phyloP scores from a whole-genome alignment of 1,139 yeast species.

The Candida neerlandica region DNA sequence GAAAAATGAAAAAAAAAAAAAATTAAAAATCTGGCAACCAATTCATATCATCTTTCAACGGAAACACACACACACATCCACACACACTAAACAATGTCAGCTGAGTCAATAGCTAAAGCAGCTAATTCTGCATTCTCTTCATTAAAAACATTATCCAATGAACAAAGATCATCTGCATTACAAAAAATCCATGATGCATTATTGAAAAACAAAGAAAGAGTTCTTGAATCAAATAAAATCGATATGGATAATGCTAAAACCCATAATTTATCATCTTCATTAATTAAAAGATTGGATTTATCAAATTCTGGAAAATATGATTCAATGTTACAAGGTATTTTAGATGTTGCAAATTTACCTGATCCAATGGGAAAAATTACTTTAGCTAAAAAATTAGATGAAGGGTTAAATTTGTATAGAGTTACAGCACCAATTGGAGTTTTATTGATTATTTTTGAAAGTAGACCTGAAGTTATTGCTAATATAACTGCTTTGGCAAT shows the following conservation, averaged over 20 bases:
- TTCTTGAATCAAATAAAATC: constrained; percentile 68
- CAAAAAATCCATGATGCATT: constrained; percentile 72
- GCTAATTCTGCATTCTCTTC: constrained; percentile 81
- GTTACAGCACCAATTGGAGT: constrained; percentile 96
- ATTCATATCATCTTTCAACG: background rate
- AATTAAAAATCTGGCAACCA: background rate
- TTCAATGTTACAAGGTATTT: constrained; percentile 89
- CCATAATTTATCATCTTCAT: constrained; percentile 62
- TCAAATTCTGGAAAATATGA: constrained; percentile 84
- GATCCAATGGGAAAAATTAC: constrained; percentile 92
- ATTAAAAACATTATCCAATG: constrained; percentile 74
- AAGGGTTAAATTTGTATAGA: constrained; percentile 77
- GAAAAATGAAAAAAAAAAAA: background rate
- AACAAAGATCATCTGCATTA: constrained; percentile 73
- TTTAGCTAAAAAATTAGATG: constrained; percentile 82
- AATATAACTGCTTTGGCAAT: constrained; percentile 94
- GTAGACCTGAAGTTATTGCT: constrained; percentile 98
- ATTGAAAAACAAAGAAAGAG: constrained; percentile 54
- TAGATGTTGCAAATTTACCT: constrained; percentile 83
- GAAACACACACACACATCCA: background rate
- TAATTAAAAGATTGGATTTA: constrained; percentile 82
- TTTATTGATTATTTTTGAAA: constrained; percentile 86
- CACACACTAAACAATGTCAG: constrained; percentile 24
- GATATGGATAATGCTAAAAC: constrained; percentile 74
- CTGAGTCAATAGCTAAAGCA: constrained; percentile 74